phyloP scores from a whole-genome alignment of 2,329 filamentous ascomycete species.

The Madurella mycetomatis region DNA sequence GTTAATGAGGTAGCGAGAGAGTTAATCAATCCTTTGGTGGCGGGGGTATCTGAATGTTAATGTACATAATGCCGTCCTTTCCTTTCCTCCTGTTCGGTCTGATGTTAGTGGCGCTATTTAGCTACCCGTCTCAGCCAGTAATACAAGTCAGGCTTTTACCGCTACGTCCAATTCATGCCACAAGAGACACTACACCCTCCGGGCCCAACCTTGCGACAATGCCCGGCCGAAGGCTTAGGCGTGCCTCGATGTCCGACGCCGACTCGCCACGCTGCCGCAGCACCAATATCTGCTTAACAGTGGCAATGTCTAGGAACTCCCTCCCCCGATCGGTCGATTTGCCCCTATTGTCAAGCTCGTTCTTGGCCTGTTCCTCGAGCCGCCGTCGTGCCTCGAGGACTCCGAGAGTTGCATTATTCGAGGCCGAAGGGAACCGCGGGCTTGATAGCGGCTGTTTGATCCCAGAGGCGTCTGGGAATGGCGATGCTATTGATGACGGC shows the following conservation, averaged over 20 bases:
- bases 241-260: conserved; percentile 42
- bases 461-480: conserved; percentile 10
- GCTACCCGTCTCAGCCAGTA: not conserved
- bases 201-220: conserved; percentile 43
- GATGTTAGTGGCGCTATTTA: not conserved
- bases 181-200: conserved; percentile 36
- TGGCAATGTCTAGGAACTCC: conserved; percentile 46
- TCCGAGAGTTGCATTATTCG: conserved; percentile 38
- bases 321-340: conserved; percentile 32
- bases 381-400: conserved; percentile 46
- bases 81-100: not conserved
- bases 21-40: not conserved
- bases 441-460: conserved; percentile 7
- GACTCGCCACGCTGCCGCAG: conserved; percentile 40
- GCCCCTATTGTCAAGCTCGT: conserved; percentile 42
- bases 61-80: conserved; percentile 12
- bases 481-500: conserved; percentile 42
- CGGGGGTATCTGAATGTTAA: conserved; percentile 17
- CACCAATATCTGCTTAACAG: conserved; percentile 43
- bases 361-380: conserved; percentile 41
- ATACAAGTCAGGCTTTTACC: not conserved
- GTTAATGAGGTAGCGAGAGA: not conserved
- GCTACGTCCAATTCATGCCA: conserved; percentile 20
- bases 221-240: conserved; percentile 42
- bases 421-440: conserved; percentile 15